Base-by-base conservation (phyloP, 768 basidiomycete species). In the Termitomyces eurrhizus region DNA sequence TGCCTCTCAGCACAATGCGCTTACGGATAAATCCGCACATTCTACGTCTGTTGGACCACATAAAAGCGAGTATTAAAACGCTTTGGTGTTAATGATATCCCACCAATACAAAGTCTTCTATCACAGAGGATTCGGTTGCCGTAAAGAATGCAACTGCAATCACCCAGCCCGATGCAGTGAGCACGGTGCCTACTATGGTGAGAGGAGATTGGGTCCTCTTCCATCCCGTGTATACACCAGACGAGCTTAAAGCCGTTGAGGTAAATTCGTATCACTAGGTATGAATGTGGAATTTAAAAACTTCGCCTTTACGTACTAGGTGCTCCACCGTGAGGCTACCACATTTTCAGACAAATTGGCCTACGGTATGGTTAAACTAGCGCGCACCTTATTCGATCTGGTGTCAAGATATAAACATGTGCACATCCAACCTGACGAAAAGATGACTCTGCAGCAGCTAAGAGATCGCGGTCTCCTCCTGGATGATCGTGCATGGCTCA, bases 151-250 rank as follows among this genome's bases (percentile, higher is more conserved):
- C 64, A 33, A 67, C 69, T 14, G 52, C 60, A 48, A 69, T 83
- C 64, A 78, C 78, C 5, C 74, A 75, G 60, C 72, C 71, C 32
- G 80, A 76, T 67, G 81, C 80, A 1, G 78, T 79, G 58, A 82
- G 79, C 70, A 83, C 85, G 5, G 74, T 84, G 14, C 84, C 85
- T 2, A 75, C 78, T 3, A 80, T 79, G 69, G 71, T 85, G 53
- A 80, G 77, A 44, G 91, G 91, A 2, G 90, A 92, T 66, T 97
- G 94, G 93, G 93, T 96, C 12, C 75, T 97, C 2, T 93, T 94
- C 70, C 93, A 96, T 69, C 95, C 95, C 0, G 94, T 96, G 2
- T 98, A 98, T 71, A 84, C 90, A 7, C 71, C 76, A 18, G 84
- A 84, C 41, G 92, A 93, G 68, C 70, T 93, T 53, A 85, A 76